Base-by-base conservation (phyloP, 2,329 filamentous ascomycete genomes). In the Pezicula carpinea region DNA sequence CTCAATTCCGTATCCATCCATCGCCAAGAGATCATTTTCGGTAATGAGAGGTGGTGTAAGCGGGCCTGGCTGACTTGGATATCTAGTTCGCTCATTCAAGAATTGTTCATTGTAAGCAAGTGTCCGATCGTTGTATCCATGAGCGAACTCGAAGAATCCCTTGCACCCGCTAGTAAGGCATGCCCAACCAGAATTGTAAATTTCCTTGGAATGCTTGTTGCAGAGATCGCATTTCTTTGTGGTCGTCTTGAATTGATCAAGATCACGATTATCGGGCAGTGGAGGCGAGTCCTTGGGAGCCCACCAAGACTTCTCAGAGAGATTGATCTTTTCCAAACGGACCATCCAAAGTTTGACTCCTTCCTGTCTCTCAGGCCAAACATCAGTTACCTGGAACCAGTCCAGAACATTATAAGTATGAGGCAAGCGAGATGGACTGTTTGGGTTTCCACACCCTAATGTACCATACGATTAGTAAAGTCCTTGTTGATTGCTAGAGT, bases 331-430 rank as follows among this genome's bases (percentile, higher is more conserved):
- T 60, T 90, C 82, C 3, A 89, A 74, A 0, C 85, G 77, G 21
- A 85, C 72, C 52, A 79, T 81, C 55, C 77, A 74, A 0, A 64
- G 53, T 1, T 55, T 60, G 5, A 64, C 52, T 0, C 47, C 31
- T 1, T 66, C 52, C 4, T 67, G 67, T 49, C 71, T 74, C 55
- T 91, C 86, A 10, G 66, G 70, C 86, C 86, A 91, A 0, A 89
- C 69, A 41, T 84, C 69, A 0, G 83, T 85, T 11, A 87, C 69
- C 41, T 82, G 78, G 60, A 87, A 90, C 62, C 74, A 82, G n/a
- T 73, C 83, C 35, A 90, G 69, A 0, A 89, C 79, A 46, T 76
- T 81, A 56, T 82, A 89, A 1, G 73, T 67, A 48, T 83, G 71
- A 0, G 77, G 75, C 6, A 83, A 67, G 21, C 70, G 66, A 1